phyloP scores from a whole-genome alignment of 768 basidiomycete species.

The Vararia minispora region DNA sequence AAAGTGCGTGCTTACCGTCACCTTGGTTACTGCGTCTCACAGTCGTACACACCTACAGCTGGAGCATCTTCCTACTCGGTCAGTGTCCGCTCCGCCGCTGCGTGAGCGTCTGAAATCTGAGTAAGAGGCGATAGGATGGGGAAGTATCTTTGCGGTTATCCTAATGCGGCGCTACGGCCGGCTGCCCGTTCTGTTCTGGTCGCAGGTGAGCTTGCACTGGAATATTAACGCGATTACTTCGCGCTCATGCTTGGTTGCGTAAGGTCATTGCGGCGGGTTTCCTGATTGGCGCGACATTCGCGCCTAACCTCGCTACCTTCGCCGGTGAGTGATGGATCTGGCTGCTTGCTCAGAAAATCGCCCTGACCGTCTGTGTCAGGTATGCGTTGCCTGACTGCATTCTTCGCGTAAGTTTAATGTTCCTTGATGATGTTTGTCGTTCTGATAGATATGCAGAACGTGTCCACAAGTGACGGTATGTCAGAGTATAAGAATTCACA shows the following conservation, averaged over 20 bases:
- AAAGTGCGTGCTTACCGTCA: conserved; percentile 19
- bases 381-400: conserved; percentile 48
- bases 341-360: neutral
- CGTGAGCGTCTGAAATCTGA: neutral
- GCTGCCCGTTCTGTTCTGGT: conserved; percentile 60
- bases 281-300: conserved; percentile 47
- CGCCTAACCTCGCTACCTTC: conserved; percentile 45
- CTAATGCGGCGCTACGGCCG: conserved; percentile 53
- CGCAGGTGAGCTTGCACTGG: conserved; percentile 31
- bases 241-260: neutral
- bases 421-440: neutral
- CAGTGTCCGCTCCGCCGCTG: conserved; percentile 1
- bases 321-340: conserved; percentile 33
- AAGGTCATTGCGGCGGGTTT: conserved; percentile 50
- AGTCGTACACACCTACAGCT: conserved; percentile 25
- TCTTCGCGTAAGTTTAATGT: conserved; percentile 35
- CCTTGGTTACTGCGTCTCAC: neutral
- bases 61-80: conserved; percentile 58
- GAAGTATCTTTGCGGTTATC: conserved; percentile 53
- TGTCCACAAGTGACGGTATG: conserved; percentile 48
- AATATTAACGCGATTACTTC: neutral
- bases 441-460: conserved; percentile 22
- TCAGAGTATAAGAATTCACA: neutral
- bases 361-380: conserved; percentile 19
- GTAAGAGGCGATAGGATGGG: conserved; percentile 32